Evolutionary conservation across 2,329 filamentous ascomycete genomes (phyloP).

Genomic region (Beauveria caledonica): DNA sequence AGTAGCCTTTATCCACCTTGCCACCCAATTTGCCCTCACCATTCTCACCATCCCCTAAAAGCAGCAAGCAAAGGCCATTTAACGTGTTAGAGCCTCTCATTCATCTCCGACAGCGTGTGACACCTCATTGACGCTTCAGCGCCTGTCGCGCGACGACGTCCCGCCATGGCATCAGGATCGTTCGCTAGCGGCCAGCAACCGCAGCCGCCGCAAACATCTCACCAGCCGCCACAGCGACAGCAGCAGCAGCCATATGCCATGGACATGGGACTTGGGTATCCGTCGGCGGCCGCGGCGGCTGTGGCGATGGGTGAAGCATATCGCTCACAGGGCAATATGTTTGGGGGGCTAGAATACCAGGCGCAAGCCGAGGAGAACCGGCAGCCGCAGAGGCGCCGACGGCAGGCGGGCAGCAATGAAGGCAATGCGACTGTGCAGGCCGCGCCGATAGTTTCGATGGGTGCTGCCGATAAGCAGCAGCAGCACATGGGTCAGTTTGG

Average conservation of each 20-base stretch:
- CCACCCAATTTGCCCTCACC: not conserved
- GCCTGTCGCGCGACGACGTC: not conserved
- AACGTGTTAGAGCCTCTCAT: not conserved
- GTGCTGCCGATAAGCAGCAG: not conserved
- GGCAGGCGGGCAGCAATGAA: constrained; percentile 6
- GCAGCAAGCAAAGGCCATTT: constrained; percentile 3
- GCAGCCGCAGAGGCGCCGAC: constrained; percentile 1
- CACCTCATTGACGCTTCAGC: not conserved
- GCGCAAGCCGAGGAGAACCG: not conserved
- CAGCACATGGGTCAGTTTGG: constrained; percentile 33
- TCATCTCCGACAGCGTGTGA: not conserved
- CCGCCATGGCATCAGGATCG: not conserved
- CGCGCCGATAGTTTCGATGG: constrained; percentile 16
- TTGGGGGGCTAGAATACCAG: constrained; percentile 9
- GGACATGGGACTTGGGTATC: not conserved
- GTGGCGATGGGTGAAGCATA: constrained; percentile 7
- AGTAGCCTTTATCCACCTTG: not conserved
- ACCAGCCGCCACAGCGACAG: constrained; percentile 13
- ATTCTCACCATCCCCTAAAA: constrained; percentile 2
- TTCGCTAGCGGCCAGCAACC: not conserved
- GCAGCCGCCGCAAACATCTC: constrained; percentile 18
- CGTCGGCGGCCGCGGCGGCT: not conserved
- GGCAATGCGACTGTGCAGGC: constrained; percentile 12
- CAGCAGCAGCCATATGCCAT: constrained; percentile 10
- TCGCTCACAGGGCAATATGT: not conserved